These are phyloP conservation scores for Teratosphaeria nubilosa DNA, from an alignment of 2,329 filamentous ascomycete species.

Conservation along the genomic window DNA sequence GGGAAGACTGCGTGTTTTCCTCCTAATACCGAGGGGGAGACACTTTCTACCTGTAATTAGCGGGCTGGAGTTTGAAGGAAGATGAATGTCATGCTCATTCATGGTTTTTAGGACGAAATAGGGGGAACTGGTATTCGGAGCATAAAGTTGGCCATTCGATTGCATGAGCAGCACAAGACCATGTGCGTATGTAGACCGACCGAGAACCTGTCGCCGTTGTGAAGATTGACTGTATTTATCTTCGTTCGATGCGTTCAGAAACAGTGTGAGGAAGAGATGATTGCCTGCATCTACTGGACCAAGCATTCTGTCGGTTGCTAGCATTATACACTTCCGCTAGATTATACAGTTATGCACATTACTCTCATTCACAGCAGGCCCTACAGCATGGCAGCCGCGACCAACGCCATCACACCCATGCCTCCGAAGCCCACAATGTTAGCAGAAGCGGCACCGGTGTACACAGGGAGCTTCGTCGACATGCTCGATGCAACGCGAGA, in stretches of 20 bases:
- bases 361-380: neutral
- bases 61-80: no score
- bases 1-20: no score
- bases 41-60: no score
- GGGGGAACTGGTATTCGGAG: neutral
- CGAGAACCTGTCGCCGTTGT: no score
- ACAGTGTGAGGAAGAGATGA: neutral
- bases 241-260: neutral
- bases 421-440: neutral
- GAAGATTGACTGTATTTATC: neutral
- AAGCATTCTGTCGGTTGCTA: neutral
- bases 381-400: neutral
- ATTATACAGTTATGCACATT: neutral
- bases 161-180: neutral
- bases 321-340: neutral
- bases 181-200: no score
- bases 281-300: neutral
- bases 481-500: neutral
- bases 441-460: constrained; percentile 2
- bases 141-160: neutral
- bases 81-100: no score
- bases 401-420: neutral
- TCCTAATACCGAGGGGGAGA: no score
- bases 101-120: no score
- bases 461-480: neutral